Evolutionary conservation across 768 basidiomycete species (phyloP), one percentile per base, ranked within the genome.

Genomic region (Podaxis sp.): DNA sequence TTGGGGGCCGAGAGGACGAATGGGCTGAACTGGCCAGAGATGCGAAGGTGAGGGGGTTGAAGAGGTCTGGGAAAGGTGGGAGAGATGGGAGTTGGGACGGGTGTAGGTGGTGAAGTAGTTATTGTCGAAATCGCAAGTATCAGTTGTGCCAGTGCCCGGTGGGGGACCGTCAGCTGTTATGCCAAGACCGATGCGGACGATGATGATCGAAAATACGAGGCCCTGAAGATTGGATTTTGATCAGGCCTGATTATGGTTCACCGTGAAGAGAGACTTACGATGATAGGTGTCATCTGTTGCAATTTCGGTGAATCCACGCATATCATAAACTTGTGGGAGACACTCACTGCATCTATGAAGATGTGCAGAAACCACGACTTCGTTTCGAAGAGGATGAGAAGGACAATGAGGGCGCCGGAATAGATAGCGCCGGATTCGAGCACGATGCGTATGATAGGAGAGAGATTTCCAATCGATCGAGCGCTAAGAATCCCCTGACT

Each of bases 141-240:
- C 5, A 24, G 44, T 17, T 4, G 49, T 28, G 49, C 26, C 26
- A 15, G 6, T 40, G 26, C 22, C 11, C 8, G 13, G 12, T n/a
- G 33, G 22, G 15, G 54, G 55, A 4, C 53, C 53, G 37, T 56
- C 61, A 2, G 72, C 60, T 15, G 62, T 59, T 10, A 74, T 58
- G 24, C 74, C 73, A 51, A 74, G 66, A 1, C 71, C 76, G 46
- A 76, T 67, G 26, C 74, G 74, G 48, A 76, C 71, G 64, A 76
- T 76, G 64, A 77, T 72, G 60, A 77, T 65, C n/a, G 74, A 73
- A 64, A 78, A 78, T 6, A 75, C 74, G 50, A 76, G 64, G 37
- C 60, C 74, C 69, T 73, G 60, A 37, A 11, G 30, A 28, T 51
- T 44, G 20, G 26, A 33, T 49, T 8, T 30, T 60, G 17, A 52